Evolutionary conservation across 108 stramenopile genomes (phyloP).

Genomic region (Cyclotella distinguenda): DNA sequence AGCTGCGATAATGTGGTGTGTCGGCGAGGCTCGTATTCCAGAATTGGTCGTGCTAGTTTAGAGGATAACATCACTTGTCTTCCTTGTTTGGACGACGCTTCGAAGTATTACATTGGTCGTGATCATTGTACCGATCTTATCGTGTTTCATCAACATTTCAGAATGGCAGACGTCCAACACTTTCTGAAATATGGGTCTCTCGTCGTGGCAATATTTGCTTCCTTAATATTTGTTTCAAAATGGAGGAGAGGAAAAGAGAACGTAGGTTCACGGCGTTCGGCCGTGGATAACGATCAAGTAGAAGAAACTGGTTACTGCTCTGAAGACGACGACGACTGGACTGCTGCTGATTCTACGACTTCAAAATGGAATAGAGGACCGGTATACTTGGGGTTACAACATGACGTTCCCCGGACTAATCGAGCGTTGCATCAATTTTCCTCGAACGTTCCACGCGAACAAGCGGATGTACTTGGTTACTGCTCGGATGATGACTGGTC

Average conservation of each 20-base stretch:
- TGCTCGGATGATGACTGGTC: constrained; percentile 49
- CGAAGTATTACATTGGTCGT: constrained; percentile 28
- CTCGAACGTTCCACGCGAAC: background rate
- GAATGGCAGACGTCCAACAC: constrained; percentile 11
- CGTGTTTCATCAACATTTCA: constrained; percentile 21
- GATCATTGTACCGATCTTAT: constrained; percentile 34
- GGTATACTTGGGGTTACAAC: no score
- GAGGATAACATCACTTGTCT: constrained; percentile 27
- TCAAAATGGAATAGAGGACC: no score
- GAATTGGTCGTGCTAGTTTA: constrained; percentile 44
- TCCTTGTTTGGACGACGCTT: constrained; percentile 41
- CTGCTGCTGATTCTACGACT: no score
- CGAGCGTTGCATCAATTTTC: constrained; percentile 2
- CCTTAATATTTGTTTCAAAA: constrained; percentile 2
- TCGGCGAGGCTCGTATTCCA: constrained; percentile 35
- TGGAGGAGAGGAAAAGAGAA: constrained; percentile 19
- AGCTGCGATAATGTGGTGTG: constrained; percentile 49
- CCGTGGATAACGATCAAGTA: no score
- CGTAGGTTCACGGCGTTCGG: no score
- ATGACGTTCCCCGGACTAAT: no score
- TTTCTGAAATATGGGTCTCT: background rate
- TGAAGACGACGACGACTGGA: no score
- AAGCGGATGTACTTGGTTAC: background rate
- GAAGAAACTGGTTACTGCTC: no score
- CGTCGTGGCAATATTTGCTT: constrained; percentile 1